Base-by-base conservation (phyloP, 192 early-diverging fungal species). In the Diversispora eburnea region DNA sequence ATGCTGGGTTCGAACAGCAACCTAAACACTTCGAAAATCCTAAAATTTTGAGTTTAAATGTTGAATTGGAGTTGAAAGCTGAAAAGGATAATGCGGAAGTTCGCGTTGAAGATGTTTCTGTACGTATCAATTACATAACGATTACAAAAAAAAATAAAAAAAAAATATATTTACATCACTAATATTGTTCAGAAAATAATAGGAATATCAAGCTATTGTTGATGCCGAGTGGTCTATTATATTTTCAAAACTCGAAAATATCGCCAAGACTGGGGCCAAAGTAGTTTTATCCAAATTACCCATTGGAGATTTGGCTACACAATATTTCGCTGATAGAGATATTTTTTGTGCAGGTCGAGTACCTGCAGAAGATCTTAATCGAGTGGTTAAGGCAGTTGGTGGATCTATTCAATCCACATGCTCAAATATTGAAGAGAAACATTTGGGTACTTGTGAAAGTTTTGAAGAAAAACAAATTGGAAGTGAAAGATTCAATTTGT, bases 1-100 rank as follows among this genome's bases (percentile, higher is more conserved):
- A 99, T 81, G 97, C 97, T 46, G 97, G 97, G 69, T 99, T 99
- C 75, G 97, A 99, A 83, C 97, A 99, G 83, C 96, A 99, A 82
- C 97, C 97, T 72, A 99, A 99, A 84, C 79, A 83, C 41, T 96
- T 98, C 80, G 87, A 89, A 74, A 85, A 90, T 80, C 97, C 96
- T 71, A 93, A 90, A 84, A 91, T 99, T 54, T 80, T 96, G 56
- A 92, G 88, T 68, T 87, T 99, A 78, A 98, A 99, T 77, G 94
- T 99, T 45, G 96, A 99, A 85, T 84, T 99, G 63, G 97, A 99
- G 84, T 84, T 99, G 73, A 99, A 98, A 88, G 97, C 97, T 52
- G 97, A 99, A 79, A 94, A 94, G 78, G 97, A 99, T 77, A 99
- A 99, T 81, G 97, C 97, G 39, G 97, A 99, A 88, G 97, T 99